Evolutionary conservation across 495 filamentous ascomycete species (phyloP).

Genomic region (Choiromyces venosus): DNA sequence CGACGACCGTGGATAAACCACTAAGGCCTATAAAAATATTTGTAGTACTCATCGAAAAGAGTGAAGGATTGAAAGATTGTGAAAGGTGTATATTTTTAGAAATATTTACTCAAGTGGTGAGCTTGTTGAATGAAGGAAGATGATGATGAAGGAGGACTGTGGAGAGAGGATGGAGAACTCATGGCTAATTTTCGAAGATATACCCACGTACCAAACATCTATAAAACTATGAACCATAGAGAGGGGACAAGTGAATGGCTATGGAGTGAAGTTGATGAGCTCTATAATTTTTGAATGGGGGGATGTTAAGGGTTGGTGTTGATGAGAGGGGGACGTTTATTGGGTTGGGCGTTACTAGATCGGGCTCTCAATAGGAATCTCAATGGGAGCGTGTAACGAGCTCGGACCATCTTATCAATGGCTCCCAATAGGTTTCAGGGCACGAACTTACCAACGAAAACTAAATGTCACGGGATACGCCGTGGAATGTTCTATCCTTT

Average conservation of each 20-base stretch:
- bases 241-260: background rate
- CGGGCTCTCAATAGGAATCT: constrained; percentile 27
- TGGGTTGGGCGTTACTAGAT: constrained; percentile 15
- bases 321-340: background rate
- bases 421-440: background rate
- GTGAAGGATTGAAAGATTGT: background rate
- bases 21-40: constrained; percentile 22
- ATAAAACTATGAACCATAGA: background rate
- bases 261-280: background rate
- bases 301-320: background rate
- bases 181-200: constrained; percentile 2
- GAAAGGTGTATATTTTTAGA: background rate
- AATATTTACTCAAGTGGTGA: background rate
- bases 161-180: background rate
- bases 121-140: background rate
- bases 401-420: background rate
- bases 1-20: constrained; percentile 23
- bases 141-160: background rate
- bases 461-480: background rate
- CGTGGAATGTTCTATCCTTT: background rate
- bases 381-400: background rate
- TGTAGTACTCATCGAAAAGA: constrained; percentile 11
- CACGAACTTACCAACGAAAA: background rate
- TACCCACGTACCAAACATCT: constrained; percentile 5
- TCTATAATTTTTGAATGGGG: background rate